These are phyloP conservation scores for Otatea glauca DNA, from an alignment of 176 grass and related monocot genomes.

Conservation along the genomic window DNA sequence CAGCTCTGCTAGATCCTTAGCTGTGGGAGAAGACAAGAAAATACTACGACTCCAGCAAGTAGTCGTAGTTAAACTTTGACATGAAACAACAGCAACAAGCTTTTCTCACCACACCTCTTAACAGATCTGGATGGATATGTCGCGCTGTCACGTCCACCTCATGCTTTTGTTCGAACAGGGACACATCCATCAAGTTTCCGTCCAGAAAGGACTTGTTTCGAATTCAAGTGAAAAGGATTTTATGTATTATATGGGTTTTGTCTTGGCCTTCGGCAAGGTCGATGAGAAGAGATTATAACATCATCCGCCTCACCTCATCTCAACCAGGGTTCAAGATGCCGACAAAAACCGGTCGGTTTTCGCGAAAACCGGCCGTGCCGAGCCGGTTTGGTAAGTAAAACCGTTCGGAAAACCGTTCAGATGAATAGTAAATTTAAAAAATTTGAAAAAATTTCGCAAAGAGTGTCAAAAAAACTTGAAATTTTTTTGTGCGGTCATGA, in stretches of 20 bases:
- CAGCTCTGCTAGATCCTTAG: background rate
- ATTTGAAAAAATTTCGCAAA: too few relatives aligned
- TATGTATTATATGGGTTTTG: background rate
- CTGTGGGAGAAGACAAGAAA: background rate
- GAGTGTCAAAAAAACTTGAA: too few relatives aligned
- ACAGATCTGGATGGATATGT: constrained; percentile 38
- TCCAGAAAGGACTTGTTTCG: constrained; percentile 16
- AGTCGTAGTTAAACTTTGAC: background rate
- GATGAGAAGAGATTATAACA: background rate
- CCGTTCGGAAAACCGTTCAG: too few relatives aligned
- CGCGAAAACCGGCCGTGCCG: too few relatives aligned
- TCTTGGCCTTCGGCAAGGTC: background rate
- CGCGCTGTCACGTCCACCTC: constrained; percentile 54
- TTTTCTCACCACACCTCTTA: background rate
- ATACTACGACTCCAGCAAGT: background rate
- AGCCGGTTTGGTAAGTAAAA: too few relatives aligned
- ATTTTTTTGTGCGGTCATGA: too few relatives aligned
- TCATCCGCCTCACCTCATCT: constrained; percentile 14
- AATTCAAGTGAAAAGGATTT: constrained; percentile 1
- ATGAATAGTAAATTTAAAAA: too few relatives aligned
- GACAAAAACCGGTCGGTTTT: too few relatives aligned
- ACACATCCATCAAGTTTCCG: constrained; percentile 6
- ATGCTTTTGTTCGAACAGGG: constrained; percentile 21
- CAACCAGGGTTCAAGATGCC: too few relatives aligned
- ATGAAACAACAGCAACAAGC: background rate